phyloP scores from a whole-genome alignment of 169 alveolate genomes.

The Plasmodium coatneyi region DNA sequence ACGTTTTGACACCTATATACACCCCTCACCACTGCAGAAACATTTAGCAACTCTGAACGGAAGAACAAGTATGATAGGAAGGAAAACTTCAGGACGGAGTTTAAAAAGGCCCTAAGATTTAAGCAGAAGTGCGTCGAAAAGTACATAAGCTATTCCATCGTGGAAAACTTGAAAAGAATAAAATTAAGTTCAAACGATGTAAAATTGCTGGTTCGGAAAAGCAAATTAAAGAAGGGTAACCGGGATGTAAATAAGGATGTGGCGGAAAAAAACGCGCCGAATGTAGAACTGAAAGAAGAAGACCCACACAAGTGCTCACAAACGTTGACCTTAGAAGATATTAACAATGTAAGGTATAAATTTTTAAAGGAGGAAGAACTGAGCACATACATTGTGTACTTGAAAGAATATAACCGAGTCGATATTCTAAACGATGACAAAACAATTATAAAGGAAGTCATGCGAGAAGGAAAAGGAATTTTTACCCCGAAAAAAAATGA shows the following conservation, averaged over 20 bases:
- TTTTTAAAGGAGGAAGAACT: constrained; percentile 40
- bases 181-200: constrained; percentile 57
- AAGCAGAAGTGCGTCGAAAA: constrained; percentile 62
- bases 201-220: constrained; percentile 32
- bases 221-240: neutral
- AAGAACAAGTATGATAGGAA: constrained; percentile 53
- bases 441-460: constrained; percentile 65
- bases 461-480: constrained; percentile 66
- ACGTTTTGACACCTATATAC: neutral
- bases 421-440: constrained; percentile 69
- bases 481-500: constrained; percentile 74
- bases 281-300: neutral
- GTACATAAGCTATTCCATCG: constrained; percentile 7
- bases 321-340: constrained; percentile 19
- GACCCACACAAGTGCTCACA: neutral
- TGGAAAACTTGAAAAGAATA: constrained; percentile 4
- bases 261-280: neutral
- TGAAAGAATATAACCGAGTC: constrained; percentile 60
- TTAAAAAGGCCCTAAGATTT: constrained; percentile 51
- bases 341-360: constrained; percentile 50
- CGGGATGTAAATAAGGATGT: neutral
- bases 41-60: constrained; percentile 53
- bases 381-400: constrained; percentile 68
- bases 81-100: constrained; percentile 65
- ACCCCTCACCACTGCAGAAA: constrained; percentile 9